phyloP scores from a whole-genome alignment of 345 rosid genomes.

The Anastatica hierochuntica region DNA sequence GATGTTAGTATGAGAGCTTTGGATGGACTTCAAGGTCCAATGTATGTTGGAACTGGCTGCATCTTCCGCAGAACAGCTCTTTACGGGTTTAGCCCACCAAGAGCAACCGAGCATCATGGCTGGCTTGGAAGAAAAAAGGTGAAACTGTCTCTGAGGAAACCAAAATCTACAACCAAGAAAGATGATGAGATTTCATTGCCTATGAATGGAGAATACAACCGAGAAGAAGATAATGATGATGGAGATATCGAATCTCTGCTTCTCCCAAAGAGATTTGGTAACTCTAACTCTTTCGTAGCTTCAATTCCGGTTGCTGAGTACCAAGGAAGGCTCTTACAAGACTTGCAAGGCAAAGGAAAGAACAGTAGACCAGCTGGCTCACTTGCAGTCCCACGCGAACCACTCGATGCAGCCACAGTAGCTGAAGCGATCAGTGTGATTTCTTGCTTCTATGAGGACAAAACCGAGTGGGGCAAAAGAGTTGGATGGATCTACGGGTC shows the following conservation, averaged over 20 bases:
- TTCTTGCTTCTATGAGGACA: constrained; percentile 76
- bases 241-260: constrained; percentile 61
- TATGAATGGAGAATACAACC: constrained; percentile 30
- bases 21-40: constrained; percentile 57
- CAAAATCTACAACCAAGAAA: constrained; percentile 33
- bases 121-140: constrained; percentile 61
- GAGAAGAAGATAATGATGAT: constrained; percentile 47
- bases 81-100: constrained; percentile 64
- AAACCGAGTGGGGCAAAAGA: constrained; percentile 72
- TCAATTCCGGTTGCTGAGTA: constrained; percentile 72
- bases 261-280: constrained; percentile 59
- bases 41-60: constrained; percentile 61
- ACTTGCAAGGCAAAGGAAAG: constrained; percentile 47
- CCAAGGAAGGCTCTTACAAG: constrained; percentile 67
- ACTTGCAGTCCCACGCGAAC: constrained; percentile 69
- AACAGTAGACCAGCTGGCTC: constrained; percentile 68
- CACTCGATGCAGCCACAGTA: constrained; percentile 76
- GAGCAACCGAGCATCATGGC: constrained; percentile 64
- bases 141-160: constrained; percentile 43
- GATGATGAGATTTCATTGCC: constrained; percentile 42
- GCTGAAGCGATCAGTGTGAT: constrained; percentile 71
- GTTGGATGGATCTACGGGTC: constrained; percentile 88
- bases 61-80: constrained; percentile 56
- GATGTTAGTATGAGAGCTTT: constrained; percentile 62
- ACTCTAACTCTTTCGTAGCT: constrained; percentile 50